Base-by-base conservation (phyloP, 2,329 filamentous ascomycete genomes). In the Zymoseptoria ardabiliae region DNA sequence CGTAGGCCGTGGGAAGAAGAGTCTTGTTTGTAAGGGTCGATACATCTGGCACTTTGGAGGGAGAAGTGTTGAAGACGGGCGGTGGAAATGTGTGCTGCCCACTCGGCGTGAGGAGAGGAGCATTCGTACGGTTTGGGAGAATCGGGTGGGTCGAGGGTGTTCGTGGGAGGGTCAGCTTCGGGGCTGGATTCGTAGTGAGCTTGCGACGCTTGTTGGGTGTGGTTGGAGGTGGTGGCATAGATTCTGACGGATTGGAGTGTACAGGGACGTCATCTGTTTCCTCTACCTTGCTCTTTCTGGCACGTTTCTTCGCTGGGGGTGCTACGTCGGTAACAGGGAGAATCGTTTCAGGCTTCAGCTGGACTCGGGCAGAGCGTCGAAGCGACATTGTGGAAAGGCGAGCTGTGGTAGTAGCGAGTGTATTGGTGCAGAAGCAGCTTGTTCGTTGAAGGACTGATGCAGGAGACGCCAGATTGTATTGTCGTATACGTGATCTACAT, bases 1-100 rank as follows among this genome's bases (percentile, higher is more conserved):
- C 83, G 63, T 87, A 84, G 3, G 91, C 93, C 68, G 91, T 82
- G 50, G 89, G 81, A 2, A 97, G 81, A 17, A 97, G 75, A 55
- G 82, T 60, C 35, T 66, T 64, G 4, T 87, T 89, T n/a, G 50
- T 56, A 70, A 69, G 63, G 72, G 73, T 69, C 69, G 75, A 64
- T 69, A 75, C 66, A 66, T 60, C 72, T 66, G 61, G 74, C 78
- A 52, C 54, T 53, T 65, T 67, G 4, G 67, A 77, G 63, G 61
- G 77, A 65, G 62, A 73, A 65, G 69, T 70, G 68, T 76, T 64
- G 65, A 73, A 73, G 55, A 76, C 78, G 10, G 81, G 35, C n/a
- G 78, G 22, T 88, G 75, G 7, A 90, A 70, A 51, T 84, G 80
- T 2, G 85, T 88, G 51, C 8, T 19, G 2, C 87, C 86, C 69